These are phyloP conservation scores for Globisporangium radiosum DNA, from an alignment of 352 stramenopile species.

Conservation along the genomic window DNA sequence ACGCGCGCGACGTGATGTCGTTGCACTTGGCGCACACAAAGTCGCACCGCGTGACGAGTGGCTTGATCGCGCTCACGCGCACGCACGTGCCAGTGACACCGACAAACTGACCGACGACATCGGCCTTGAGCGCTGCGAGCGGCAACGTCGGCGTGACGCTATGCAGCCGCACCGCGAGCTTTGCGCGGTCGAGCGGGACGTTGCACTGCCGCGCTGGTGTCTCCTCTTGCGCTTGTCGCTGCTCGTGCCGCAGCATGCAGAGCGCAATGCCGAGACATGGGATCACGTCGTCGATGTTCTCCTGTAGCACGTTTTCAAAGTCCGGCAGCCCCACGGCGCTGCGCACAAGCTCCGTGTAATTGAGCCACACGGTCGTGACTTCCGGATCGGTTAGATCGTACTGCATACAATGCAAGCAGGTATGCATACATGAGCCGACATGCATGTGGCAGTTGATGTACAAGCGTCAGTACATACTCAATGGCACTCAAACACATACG, in stretches of 20 bases:
- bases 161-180: constrained; percentile 59
- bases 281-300: constrained; percentile 55
- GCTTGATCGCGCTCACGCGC: constrained; percentile 79
- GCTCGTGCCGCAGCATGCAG: constrained; percentile 56
- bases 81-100: constrained; percentile 68
- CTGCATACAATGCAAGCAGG: constrained; percentile 9
- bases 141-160: constrained; percentile 55
- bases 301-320: constrained; percentile 45
- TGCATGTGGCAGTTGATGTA: too few species aligned
- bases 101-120: constrained; percentile 78
- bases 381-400: constrained; percentile 46
- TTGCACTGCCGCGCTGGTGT: constrained; percentile 26
- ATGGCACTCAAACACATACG: neutral
- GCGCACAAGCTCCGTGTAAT: constrained; percentile 46
- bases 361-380: constrained; percentile 42
- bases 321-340: constrained; percentile 29
- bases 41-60: constrained; percentile 78
- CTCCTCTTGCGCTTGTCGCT: constrained; percentile 48
- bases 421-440: too few species aligned
- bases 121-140: constrained; percentile 68
- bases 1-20: constrained; percentile 54
- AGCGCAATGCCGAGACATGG: constrained; percentile 58
- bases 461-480: neutral
- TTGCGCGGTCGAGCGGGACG: constrained; percentile 38
- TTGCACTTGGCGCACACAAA: constrained; percentile 85